Evolutionary conservation across 805 yeast genomes (phyloP), one percentile per base, ranked within the genome.

Genomic region (Helenozyma baotianmanensis): DNA sequence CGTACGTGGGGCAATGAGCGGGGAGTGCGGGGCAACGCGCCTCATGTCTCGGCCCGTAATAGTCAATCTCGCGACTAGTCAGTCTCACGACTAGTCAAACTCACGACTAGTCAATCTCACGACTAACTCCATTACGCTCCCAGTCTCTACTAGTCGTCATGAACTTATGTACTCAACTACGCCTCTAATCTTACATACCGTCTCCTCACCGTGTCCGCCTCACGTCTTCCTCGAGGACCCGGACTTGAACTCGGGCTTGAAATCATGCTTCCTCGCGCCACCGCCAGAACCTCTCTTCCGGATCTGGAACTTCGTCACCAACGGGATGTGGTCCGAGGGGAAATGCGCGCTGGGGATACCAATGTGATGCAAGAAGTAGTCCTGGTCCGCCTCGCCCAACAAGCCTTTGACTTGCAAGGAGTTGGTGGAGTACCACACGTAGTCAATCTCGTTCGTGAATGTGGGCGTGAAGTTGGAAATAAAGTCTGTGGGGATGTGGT

Each of bases 241-340:
- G 14, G 62, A 35, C 45, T 64, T 66, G 47, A 62, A 66, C 39
- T 64, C 72, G 19, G 72, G 70, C 48, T 63, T 67, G 47, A 67
- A 64, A 41, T 67, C 72, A 10, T 66, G 59, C 50, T 62, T 58
- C 42, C 56, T 59, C 29, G 38, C 32, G 16, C 45, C 45, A 14
- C 38, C 41, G 4, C 43, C 46, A 11, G 51, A 48, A 13, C 53
- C 54, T 29, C 56, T 48, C 48, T 75, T 78, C 51, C 74, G 76
- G 52, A 88, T 76, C 50, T 79, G 85, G 51, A 90, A 81, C 55
- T 80, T 78, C 13, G 89, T 71, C 35, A 87, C 74, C 41, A 90
- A 64, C n/a, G 96, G 89, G 50, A 90, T 75, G 62, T 90, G 97
- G 60, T 90, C 97, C 30, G 95, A 85, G 15, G 97, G 96, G 64